Evolutionary conservation across 305 asterid species (phyloP).

Genomic region (Rubia tinctorum): DNA sequence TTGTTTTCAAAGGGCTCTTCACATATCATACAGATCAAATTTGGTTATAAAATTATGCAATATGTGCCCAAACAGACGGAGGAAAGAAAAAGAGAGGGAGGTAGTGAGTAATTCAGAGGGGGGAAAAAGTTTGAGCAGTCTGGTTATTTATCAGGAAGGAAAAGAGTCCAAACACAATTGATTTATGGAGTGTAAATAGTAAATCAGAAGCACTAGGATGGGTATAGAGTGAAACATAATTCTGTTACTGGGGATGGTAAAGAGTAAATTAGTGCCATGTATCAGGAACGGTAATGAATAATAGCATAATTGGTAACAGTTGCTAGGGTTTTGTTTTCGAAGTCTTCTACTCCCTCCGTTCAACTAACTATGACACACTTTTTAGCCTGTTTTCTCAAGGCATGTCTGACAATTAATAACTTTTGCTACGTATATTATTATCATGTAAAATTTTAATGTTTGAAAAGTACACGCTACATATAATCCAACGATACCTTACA

Average conservation of each 20-base stretch:
- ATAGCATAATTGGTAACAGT: no score
- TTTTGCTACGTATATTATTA: no score
- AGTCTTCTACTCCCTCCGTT: constrained; percentile 21
- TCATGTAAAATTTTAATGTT: no score
- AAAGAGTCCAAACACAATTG: neutral
- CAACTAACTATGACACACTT: no score
- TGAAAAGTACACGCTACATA: no score
- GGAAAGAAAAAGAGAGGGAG: neutral
- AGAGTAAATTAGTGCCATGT: neutral
- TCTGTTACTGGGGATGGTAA: neutral
- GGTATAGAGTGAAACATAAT: neutral
- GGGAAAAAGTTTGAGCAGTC: no score
- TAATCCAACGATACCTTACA: no score
- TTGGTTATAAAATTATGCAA: no score
- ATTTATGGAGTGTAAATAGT: neutral
- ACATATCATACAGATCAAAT: neutral
- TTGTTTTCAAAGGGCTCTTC: neutral
- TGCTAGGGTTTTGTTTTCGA: neutral
- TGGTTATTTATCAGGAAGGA: no score
- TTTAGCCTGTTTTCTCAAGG: no score
- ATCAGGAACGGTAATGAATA: no score
- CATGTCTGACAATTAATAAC: no score
- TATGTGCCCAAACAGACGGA: neutral
- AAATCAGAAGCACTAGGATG: neutral
- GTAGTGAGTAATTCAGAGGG: neutral